phyloP scores from a whole-genome alignment of 768 basidiomycete species.

The Tricholoma sp. region DNA sequence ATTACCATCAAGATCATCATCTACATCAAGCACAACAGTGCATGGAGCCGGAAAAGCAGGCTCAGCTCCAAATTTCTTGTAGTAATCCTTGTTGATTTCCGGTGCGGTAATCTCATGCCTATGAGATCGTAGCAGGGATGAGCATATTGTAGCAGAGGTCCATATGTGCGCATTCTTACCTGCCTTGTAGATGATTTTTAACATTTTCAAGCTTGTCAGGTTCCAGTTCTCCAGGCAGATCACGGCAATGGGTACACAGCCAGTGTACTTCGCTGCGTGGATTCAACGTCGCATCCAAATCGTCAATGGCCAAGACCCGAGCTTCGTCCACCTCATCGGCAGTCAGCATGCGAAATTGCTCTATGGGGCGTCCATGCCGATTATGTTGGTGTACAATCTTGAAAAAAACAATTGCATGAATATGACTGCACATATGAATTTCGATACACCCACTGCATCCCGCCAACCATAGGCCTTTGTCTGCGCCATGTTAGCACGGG shows the following conservation, averaged over 20 bases:
- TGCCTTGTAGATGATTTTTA: conserved; percentile 24
- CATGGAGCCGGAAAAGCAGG: neutral
- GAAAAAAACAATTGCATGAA: neutral
- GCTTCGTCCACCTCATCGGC: conserved; percentile 1
- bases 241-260: conserved; percentile 36
- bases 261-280: conserved; percentile 12
- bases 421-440: neutral
- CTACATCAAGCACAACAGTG: conserved; percentile 1
- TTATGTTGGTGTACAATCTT: conserved; percentile 8
- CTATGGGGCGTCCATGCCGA: neutral
- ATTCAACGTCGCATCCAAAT: neutral
- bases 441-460: conserved; percentile 11
- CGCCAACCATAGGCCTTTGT: conserved; percentile 15
- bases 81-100: conserved; percentile 24
- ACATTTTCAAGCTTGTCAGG: conserved; percentile 23
- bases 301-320: neutral
- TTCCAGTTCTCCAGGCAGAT: conserved; percentile 29
- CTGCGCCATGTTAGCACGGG: neutral
- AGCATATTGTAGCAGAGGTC: neutral
- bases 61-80: conserved; percentile 19
- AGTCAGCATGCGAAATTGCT: conserved; percentile 1
- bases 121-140: neutral
- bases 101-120: conserved; percentile 19
- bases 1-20: neutral
- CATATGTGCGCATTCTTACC: conserved; percentile 11